phyloP scores from a whole-genome alignment of 805 yeast species.

The Pichia paraexigua region DNA sequence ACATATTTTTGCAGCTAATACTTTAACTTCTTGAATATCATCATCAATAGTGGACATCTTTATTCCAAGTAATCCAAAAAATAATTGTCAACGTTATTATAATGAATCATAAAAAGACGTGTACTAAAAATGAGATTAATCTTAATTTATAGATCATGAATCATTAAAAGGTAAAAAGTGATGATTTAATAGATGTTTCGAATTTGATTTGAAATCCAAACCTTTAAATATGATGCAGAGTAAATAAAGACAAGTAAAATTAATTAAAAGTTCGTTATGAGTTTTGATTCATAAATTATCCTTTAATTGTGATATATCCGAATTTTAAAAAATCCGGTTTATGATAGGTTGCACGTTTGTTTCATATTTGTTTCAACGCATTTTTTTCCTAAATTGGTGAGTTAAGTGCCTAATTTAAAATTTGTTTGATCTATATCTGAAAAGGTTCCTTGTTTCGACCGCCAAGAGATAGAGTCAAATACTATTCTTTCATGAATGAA shows the following conservation, averaged over 20 bases:
- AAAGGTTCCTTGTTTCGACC: not conserved
- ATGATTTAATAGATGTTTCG: not conserved
- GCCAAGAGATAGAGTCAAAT: not conserved
- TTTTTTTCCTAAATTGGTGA: not conserved
- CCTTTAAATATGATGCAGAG: not conserved
- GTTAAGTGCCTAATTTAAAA: not conserved
- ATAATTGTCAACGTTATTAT: not conserved
- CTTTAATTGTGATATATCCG: not conserved
- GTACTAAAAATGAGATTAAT: not conserved
- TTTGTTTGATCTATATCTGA: not conserved
- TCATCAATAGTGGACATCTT: not conserved
- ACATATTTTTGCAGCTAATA: constrained; percentile 5
- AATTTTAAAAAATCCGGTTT: not conserved
- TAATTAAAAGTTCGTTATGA: not conserved
- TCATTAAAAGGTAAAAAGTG: not conserved
- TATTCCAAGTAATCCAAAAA: not conserved
- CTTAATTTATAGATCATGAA: not conserved
- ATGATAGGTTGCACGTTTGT: not conserved
- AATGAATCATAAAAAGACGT: not conserved
- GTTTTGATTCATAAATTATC: not conserved
- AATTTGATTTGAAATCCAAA: not conserved
- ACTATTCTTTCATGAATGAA: too few relatives aligned
- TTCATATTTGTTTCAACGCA: not conserved
- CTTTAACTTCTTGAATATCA: not conserved
- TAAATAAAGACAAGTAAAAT: not conserved